Base-by-base conservation (phyloP, 345 rosid genomes). In the Pseudoturritis turrita region DNA sequence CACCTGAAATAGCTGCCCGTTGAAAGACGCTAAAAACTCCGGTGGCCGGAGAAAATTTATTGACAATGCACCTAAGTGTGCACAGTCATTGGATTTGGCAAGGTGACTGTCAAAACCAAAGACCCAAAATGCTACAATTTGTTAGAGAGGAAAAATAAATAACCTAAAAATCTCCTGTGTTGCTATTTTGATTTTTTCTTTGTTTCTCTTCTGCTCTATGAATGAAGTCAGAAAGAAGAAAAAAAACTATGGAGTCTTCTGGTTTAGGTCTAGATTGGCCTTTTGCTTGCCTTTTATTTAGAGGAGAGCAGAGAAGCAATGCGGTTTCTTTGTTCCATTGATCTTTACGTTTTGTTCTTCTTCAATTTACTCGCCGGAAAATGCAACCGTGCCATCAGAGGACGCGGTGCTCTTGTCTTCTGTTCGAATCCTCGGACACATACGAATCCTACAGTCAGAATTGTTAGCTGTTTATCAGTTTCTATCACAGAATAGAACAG, bases 351-450 rank as follows among this genome's bases (percentile, higher is more conserved):
- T 25, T 28, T 63, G 51, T 37, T 72, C 61, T 70, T 85, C 63
- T 72, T 74, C 81, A 73, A 10, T 73, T 68, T 89, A 77, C 93
- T 94, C 22, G 82, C 82, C 8, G 89, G 73, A 10, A 84, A 85
- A 77, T 94, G 98, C 75, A 94, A 74, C 74, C 98, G 85, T 51
- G 85, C 86, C 58, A 70, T 76, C 23, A 94, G 85, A 21, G 98
- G 98, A 15, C 92, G 87, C 8, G 97, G 96, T 56, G 97, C 96
- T 75, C 96, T 73, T 52, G 82, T 66, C 75, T 80, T 78, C 40
- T 71, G 90, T 40, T 94, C 96, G 65, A 94, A 94, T 11, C 96
- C 97, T 62, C 97, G 83, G 51, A 94, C 96, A 70, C 98, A 94
- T 68, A 94, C 91, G 73, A 86, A 91, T 45, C 97, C 96, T 93